Evolutionary conservation across 805 yeast genomes (phyloP), one percentile per base, ranked within the genome.

Genomic region (Cyberlindnera sargentensis): DNA sequence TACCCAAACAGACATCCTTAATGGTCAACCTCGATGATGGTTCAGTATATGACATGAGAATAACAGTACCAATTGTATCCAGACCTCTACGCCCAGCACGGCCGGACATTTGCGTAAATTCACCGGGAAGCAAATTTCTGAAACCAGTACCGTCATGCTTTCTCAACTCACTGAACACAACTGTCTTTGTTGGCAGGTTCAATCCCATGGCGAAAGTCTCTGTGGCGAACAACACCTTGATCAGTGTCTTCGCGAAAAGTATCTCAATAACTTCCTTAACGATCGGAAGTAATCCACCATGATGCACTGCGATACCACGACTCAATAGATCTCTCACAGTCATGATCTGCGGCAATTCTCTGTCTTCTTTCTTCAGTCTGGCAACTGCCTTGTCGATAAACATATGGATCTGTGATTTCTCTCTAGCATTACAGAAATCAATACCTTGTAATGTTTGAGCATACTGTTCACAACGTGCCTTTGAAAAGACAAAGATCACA

Each of bases 181-280:
- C 99, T 0, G 99, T 93, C 66, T 96, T 80, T 0, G 99, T 91
- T 9, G 99, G 99, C 58, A 93, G 70, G 60, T 93, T 93, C 60
- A 93, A 75, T 10, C 99, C 99, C 98, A 93, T 93, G 6, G 99
- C 98, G 71, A 93, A 91, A 0, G 99, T 93, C 63, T 93, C 99
- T 0, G 99, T 93, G 0, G 99, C 98, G 68, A 93, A 93, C 41
- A 93, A 67, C 1, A 91, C 93, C 62, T 89, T 90, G 36, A 93
- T 85, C 41, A 91, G 70, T 0, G 95, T 82, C 53, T 78, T 82
- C 0, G 97, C 81, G 66, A 93, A 93, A 39, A 93, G 65, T 44
- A 93, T 90, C 64, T 93, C 99, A 50, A 90, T 90, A 37, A 88
- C 79, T 58, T 90, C 98, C 57, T 90, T 90, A 27, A 90, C 95